A percentile compares a stretch with the other conserved stretches of the same genome.
Conservation (phyloP, 1,284 basidiomycete genomes). For the Crepidotus sp. region DNA sequence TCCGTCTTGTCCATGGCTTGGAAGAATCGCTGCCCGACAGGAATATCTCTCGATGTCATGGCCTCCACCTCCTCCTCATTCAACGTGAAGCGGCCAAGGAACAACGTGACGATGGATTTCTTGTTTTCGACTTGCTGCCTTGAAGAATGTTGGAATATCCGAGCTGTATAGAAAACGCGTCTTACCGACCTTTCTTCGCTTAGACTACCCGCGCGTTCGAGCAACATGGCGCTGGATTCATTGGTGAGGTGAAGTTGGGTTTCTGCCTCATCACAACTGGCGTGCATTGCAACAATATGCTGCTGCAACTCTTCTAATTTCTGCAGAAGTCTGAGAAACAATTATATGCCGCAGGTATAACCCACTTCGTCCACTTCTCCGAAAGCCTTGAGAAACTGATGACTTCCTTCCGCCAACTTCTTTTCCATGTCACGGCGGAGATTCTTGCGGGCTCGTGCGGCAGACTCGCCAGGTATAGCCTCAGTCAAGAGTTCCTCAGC, state of each 20-base stretch:
- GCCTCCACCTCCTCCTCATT: slow-evolving; percentile 63
- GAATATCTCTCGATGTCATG: slow-evolving; percentile 71
- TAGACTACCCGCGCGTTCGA: slow-evolving; percentile 81
- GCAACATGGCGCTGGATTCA: slow-evolving; percentile 71
- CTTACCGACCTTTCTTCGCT: slow-evolving; percentile 64
- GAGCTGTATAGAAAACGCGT: background rate
- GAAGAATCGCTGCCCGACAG: slow-evolving; percentile 70
- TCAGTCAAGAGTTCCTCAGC: slow-evolving; percentile 26
- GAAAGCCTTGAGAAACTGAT: slow-evolving; percentile 75
- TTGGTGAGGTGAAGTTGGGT: slow-evolving; percentile 68
- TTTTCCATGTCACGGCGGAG: slow-evolving; percentile 79
- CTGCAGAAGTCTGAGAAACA: slow-evolving; percentile 31
- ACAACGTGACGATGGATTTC: slow-evolving; percentile 69
- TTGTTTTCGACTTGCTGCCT: slow-evolving; percentile 64
- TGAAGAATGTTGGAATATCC: slow-evolving; percentile 14
- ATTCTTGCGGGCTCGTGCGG: slow-evolving; percentile 64
- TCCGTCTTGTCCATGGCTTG: slow-evolving; percentile 82
- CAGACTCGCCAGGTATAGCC: slow-evolving; percentile 41
- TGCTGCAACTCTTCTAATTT: slow-evolving; percentile 71
- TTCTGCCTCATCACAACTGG: slow-evolving; percentile 79
- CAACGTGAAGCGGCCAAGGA: slow-evolving; percentile 82
- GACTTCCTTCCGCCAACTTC: slow-evolving; percentile 72
- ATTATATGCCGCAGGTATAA: slow-evolving; percentile 18
- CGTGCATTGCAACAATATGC: slow-evolving; percentile 71
- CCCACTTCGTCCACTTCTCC: slow-evolving; percentile 81